A percentile compares a stretch with the other conserved stretches of the same genome.
phyloP scores from a whole-genome alignment of 1,284 basidiomycete species.

The Leccinum angustisporum region DNA sequence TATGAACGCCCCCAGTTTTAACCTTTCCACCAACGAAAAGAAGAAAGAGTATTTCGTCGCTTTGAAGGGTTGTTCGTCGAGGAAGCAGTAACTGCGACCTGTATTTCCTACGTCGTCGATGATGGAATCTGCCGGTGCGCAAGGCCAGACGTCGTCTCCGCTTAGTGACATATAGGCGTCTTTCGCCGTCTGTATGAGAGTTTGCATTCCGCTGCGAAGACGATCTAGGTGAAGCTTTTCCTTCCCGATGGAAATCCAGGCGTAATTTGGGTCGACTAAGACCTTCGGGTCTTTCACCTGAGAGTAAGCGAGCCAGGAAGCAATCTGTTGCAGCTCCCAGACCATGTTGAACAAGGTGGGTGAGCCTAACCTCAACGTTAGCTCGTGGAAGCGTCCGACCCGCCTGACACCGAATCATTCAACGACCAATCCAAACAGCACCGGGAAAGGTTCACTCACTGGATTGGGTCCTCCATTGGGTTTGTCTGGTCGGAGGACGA shows the following conservation, averaged over 20 bases:
- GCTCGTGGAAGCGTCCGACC: neutral
- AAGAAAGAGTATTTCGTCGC: neutral
- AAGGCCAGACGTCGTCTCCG: neutral
- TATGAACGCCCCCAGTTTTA: neutral
- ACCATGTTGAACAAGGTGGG: slow-evolving; percentile 1
- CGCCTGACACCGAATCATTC: neutral
- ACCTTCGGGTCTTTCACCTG: neutral
- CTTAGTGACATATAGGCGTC: neutral
- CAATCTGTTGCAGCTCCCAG: slow-evolving; percentile 6
- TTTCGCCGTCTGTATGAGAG: neutral
- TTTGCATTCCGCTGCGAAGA: neutral
- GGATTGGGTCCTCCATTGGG: neutral
- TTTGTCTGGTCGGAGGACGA: neutral
- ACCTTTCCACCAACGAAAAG: neutral
- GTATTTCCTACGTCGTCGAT: neutral
- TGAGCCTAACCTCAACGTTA: neutral
- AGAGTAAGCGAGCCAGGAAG: neutral
- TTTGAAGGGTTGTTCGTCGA: neutral
- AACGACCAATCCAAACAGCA: neutral
- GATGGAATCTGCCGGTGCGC: neutral
- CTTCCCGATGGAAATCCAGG: neutral
- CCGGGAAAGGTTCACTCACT: neutral
- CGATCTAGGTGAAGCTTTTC: neutral
- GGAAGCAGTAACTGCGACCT: neutral
- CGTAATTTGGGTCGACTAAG: neutral